A percentile compares a stretch with the other conserved stretches of the same genome.
phyloP scores from a whole-genome alignment of 1,284 basidiomycete genomes.

The Irpex rosettiformis region DNA sequence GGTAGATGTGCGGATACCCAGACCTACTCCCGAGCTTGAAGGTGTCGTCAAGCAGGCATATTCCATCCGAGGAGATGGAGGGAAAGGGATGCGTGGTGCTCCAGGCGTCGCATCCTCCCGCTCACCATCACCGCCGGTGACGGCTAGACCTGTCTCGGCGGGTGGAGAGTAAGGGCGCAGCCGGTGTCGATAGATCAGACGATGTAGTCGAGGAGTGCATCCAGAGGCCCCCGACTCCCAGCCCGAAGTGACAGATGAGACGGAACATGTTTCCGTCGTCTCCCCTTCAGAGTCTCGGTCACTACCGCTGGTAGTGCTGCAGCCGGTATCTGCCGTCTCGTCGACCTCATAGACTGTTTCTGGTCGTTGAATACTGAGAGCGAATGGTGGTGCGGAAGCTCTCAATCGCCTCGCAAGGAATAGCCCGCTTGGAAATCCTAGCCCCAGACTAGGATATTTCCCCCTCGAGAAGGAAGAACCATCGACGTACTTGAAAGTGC shows the following conservation, averaged over 20 bases:
- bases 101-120: background rate
- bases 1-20: background rate
- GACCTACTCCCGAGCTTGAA: background rate
- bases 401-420: background rate
- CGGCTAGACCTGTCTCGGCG: background rate
- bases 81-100: constrained; percentile 8
- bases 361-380: background rate
- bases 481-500: background rate
- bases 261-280: background rate
- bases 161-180: background rate
- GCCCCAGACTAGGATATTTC: background rate
- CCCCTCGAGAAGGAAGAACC: background rate
- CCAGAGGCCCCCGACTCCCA: background rate
- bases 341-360: background rate
- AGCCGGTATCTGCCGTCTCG: background rate
- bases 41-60: background rate
- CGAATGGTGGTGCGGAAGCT: background rate
- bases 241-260: background rate
- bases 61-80: background rate
- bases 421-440: background rate
- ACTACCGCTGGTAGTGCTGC: no score
- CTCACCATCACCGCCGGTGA: background rate
- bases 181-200: background rate
- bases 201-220: background rate
- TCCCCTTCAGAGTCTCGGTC: background rate